A percentile compares a stretch with the other conserved stretches of the same genome.
Conservation (phyloP, 768 basidiomycete genomes). For the Nidularia pulvinata region DNA sequence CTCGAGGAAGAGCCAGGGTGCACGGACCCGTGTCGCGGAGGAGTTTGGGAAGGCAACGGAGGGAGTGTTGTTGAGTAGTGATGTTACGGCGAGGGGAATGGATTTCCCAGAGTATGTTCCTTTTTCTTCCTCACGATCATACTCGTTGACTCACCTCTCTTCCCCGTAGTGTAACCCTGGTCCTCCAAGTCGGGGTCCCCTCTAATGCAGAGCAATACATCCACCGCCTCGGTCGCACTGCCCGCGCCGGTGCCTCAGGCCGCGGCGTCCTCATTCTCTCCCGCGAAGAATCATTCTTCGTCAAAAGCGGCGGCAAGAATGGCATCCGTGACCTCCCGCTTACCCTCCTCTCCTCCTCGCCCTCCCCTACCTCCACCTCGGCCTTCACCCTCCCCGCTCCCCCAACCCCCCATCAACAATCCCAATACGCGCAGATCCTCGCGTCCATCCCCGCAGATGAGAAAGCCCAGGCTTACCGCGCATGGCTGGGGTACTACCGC, state of each 20-base stretch:
- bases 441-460: conserved; percentile 26
- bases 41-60: conserved; percentile 55
- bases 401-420: conserved; percentile 12
- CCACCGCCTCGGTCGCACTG: conserved; percentile 86
- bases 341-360: conserved; percentile 32
- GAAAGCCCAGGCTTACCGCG: conserved; percentile 52
- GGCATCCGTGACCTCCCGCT: conserved; percentile 31
- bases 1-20: conserved; percentile 65
- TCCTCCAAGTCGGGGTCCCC: conserved; percentile 91
- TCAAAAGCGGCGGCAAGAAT: conserved; percentile 24
- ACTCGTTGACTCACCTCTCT: conserved; percentile 57
- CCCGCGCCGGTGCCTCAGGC: conserved; percentile 60
- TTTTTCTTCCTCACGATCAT: conserved; percentile 65
- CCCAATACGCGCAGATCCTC: conserved; percentile 12
- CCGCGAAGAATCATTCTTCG: conserved; percentile 66
- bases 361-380: conserved; percentile 17
- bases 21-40: conserved; percentile 56
- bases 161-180: conserved; percentile 72
- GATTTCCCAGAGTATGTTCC: conserved; percentile 86
- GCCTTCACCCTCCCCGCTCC: conserved; percentile 11
- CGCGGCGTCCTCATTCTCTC: conserved; percentile 81
- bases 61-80: conserved; percentile 78
- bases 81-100: conserved; percentile 86
- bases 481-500: conserved; percentile 61
- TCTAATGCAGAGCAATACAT: conserved; percentile 69